Evolutionary conservation across 164 flowering plant species (phyloP), one percentile per base, ranked within the genome.

Genomic region (Houttuynia cordata): DNA sequence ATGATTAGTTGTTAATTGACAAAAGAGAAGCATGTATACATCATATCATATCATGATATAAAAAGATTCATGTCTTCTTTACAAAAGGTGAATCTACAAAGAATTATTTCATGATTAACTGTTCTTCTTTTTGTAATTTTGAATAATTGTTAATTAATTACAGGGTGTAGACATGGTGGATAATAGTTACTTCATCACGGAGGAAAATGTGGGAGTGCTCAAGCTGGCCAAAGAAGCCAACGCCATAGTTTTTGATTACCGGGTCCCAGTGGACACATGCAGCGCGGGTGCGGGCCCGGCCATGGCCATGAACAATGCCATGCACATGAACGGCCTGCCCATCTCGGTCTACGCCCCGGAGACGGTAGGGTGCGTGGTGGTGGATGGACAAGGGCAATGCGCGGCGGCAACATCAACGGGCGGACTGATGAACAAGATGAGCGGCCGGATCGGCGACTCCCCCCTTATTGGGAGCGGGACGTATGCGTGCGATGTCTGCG

Each of bases 341-440:
- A 83, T 92, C 57, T 80, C 86, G 67, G 68, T 92, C 14, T 92
- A 92, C 67, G 79, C 96, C 7, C 96, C 90, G 6, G 97, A 90
- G 73, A 93, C 99, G 8, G 97, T 93, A 0, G 99, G 99, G 0
- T 93, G 99, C 67, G 97, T 83, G 71, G 99, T 80, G 74, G 99
- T 88, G 49, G 99, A 93, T 76, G 59, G 73, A 55, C 64, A 82
- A 39, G 95, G 97, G 2, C 72, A 83, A 21, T 93, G 96, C 57
- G 99, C 99, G 0, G 96, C 96, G 0, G 99, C 86, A 58, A 93
- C 99, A 4, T 90, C 97, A 22, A 93, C 99, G 1, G 99, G 96
- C 0, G 98, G 98, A 0, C 82, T 93, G 0, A 86, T 93, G 87
- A 93, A 93, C 85, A 93, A 93, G 59, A 85, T 79, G 92, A 64